Percentiles rank a stretch among this genome's conserved stretches.
Evolutionary conservation across 2,329 filamentous ascomycete genomes (phyloP).

Genomic region (Trichoderma lentiforme): DNA sequence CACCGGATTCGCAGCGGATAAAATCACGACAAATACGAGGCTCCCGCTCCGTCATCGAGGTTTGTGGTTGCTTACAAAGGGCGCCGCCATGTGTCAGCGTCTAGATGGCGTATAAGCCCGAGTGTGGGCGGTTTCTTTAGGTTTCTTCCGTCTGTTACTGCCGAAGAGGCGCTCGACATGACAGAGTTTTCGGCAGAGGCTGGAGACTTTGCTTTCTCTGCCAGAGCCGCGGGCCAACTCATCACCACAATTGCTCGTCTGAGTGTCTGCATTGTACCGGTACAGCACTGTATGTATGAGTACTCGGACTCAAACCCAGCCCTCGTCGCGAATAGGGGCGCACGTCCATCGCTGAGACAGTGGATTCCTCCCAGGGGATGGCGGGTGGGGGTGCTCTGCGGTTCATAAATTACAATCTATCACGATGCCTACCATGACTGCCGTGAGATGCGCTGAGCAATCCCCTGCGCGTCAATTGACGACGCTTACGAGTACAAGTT

Average conservation of each 20-base stretch:
- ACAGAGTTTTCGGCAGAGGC: conserved; percentile 7
- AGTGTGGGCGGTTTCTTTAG: neutral
- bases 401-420: neutral
- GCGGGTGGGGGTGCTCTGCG: neutral
- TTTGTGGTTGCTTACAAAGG: conserved; percentile 11
- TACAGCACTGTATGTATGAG: neutral
- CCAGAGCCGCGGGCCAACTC: neutral
- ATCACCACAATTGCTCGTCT: neutral
- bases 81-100: conserved; percentile 6
- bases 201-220: neutral
- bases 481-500: neutral
- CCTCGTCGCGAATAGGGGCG: conserved; percentile 4
- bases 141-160: neutral
- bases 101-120: neutral
- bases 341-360: conserved; percentile 12
- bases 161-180: neutral
- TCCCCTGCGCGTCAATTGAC: neutral
- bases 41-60: conserved; percentile 2
- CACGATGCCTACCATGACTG: neutral
- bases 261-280: neutral
- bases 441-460: neutral
- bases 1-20: conserved; percentile 8
- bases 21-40: conserved; percentile 7
- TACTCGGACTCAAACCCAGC: neutral
- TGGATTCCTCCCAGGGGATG: conserved; percentile 15